Evolutionary conservation across 495 filamentous ascomycete genomes (phyloP).

Genomic region (Annulohypoxylon moriforme): DNA sequence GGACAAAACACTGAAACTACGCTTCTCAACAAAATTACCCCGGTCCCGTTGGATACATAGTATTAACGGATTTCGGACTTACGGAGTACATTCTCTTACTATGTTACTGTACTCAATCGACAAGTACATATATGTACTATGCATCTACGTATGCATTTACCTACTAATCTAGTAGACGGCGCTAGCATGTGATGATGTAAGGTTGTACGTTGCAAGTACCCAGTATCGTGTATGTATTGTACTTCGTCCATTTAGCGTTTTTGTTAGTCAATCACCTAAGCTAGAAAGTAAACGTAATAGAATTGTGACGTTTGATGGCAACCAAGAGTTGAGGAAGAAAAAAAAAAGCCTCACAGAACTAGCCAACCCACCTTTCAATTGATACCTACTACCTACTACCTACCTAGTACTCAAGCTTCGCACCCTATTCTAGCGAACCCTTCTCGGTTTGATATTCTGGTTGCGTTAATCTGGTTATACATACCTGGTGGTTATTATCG

Average conservation of each 20-base stretch:
- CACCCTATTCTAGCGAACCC: background rate
- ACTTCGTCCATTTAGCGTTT: slow-evolving; percentile 1
- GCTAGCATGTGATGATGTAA: slow-evolving; percentile 1
- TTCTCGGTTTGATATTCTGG: slow-evolving; percentile 11
- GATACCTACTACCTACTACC: too few relatives aligned
- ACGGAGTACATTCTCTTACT: background rate
- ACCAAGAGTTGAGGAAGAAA: background rate
- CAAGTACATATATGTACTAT: background rate
- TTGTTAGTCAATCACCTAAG: slow-evolving; percentile 17
- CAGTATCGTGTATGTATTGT: background rate
- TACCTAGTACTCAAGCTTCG: slow-evolving; percentile 5
- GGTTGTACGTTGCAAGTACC: background rate
- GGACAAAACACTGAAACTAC: too few relatives aligned
- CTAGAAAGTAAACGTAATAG: slow-evolving; percentile 39
- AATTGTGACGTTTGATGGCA: slow-evolving; percentile 2
- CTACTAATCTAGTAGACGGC: background rate
- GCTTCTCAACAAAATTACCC: background rate
- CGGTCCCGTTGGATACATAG: background rate
- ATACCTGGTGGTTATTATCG: background rate
- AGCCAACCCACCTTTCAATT: slow-evolving; percentile 6
- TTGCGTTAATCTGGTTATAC: slow-evolving; percentile 3
- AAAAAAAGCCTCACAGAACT: slow-evolving; percentile 35
- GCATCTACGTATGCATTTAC: background rate
- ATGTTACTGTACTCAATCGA: background rate
- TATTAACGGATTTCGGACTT: background rate